Evolutionary conservation across 2,329 filamentous ascomycete species (phyloP).

Genomic region (Aspergillus proliferans): DNA sequence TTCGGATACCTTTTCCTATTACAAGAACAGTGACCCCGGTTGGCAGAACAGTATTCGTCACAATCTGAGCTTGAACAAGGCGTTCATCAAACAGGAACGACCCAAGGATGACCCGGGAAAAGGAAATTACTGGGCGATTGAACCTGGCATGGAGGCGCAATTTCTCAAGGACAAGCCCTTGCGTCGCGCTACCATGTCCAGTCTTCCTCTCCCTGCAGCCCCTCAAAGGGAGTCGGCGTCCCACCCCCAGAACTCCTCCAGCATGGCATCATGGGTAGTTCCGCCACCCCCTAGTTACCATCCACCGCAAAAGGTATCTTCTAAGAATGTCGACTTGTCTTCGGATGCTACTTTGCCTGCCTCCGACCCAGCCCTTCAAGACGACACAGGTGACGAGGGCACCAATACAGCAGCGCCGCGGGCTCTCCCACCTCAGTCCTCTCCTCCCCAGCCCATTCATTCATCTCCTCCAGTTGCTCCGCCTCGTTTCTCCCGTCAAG

Average conservation of each 20-base stretch:
- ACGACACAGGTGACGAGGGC: conserved; percentile 48
- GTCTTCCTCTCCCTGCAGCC: conserved; percentile 32
- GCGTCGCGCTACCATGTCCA: conserved; percentile 42
- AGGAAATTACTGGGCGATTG: conserved; percentile 94
- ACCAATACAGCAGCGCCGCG: conserved; percentile 19
- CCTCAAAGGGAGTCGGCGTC: conserved; percentile 24
- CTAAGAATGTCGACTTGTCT: conserved; percentile 51
- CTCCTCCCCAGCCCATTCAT: conserved; percentile 57
- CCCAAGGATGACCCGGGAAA: conserved; percentile 97
- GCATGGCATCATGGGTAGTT: conserved; percentile 28
- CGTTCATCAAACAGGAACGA: conserved; percentile 89
- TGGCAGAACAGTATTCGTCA: conserved; percentile 99
- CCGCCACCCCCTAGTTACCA: conserved; percentile 21
- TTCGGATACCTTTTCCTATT: conserved; percentile 87
- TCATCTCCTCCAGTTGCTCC: conserved; percentile 81
- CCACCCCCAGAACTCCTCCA: conserved; percentile 25
- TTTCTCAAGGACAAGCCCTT: conserved; percentile 81
- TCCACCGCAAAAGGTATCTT: conserved; percentile 13
- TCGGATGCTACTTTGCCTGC: conserved; percentile 73
- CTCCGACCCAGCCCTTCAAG: conserved; percentile 56
- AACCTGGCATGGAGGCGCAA: conserved; percentile 78
- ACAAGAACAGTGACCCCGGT: conserved; percentile 73
- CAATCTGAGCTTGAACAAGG: conserved; percentile 94
- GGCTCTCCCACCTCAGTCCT: conserved; percentile 34
- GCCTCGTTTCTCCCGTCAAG: conserved; percentile 53